A percentile compares a stretch with the other conserved stretches of the same genome.
These are phyloP conservation scores for Elongisporangium undulatum DNA, from an alignment of 352 stramenopile species.

Conservation along the genomic window DNA sequence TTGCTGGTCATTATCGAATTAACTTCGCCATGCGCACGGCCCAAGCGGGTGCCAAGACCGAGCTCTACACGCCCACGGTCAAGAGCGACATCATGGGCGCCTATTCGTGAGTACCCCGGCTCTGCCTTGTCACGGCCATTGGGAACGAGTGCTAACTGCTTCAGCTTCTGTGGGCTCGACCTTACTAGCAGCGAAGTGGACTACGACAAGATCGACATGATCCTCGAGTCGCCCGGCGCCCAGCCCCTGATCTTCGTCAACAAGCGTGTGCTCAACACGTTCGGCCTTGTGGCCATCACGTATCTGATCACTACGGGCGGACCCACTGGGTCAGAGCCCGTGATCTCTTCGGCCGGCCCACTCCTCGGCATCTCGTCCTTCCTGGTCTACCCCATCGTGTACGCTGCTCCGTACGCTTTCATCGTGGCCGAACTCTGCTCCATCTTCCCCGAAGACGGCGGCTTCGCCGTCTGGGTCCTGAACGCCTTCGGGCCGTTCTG, in stretches of 20 bases:
- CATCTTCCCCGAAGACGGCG: slow-evolving; percentile 65
- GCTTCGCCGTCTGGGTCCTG: slow-evolving; percentile 79
- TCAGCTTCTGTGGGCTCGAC: background rate
- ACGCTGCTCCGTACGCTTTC: slow-evolving; percentile 75
- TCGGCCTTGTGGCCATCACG: slow-evolving; percentile 11
- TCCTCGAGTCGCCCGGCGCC: slow-evolving; percentile 12
- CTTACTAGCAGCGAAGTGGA: slow-evolving; percentile 2
- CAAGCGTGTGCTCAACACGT: slow-evolving; percentile 13
- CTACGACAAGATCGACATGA: slow-evolving; percentile 29
- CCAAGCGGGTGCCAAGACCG: too few species aligned
- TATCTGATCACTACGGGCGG: slow-evolving; percentile 9
- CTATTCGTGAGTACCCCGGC: too few species aligned
- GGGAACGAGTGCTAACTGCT: too few species aligned
- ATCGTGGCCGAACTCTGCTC: slow-evolving; percentile 87
- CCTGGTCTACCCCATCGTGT: slow-evolving; percentile 72
- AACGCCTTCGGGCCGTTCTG: slow-evolving; percentile 78
- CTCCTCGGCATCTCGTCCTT: slow-evolving; percentile 69
- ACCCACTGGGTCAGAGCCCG: slow-evolving; percentile 8
- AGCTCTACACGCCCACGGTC: too few species aligned
- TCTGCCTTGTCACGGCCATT: too few species aligned
- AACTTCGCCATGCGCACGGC: too few species aligned
- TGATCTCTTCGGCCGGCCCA: slow-evolving; percentile 13
- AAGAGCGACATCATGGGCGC: too few species aligned
- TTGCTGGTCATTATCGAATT: too few species aligned
- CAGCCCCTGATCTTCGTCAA: slow-evolving; percentile 1